phyloP scores from a whole-genome alignment of 129 eudicot species.

The Centaurea solstitialis region DNA sequence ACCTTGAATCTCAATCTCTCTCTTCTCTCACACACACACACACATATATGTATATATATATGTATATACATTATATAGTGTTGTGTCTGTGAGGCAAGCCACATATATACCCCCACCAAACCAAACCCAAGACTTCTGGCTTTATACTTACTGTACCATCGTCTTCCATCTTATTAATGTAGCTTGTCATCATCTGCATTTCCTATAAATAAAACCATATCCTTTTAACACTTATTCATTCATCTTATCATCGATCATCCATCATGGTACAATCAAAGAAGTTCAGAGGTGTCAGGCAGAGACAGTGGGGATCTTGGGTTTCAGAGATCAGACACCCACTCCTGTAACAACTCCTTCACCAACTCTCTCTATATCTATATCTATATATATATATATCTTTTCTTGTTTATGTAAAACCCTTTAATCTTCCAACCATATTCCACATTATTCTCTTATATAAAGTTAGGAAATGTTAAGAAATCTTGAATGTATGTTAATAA shows the following conservation, averaged over 20 bases:
- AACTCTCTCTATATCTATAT: background rate
- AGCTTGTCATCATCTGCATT: background rate
- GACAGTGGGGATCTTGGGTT: slow-evolving; percentile 89
- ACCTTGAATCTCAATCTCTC: background rate
- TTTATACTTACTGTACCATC: background rate
- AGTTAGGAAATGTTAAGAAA: background rate
- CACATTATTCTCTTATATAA: background rate
- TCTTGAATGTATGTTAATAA: background rate
- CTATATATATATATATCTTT: no score
- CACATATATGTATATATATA: background rate
- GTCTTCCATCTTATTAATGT: background rate
- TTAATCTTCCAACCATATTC: no score
- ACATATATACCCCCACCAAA: background rate
- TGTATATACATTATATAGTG: background rate
- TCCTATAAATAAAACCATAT: slow-evolving; percentile 20
- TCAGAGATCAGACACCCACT: slow-evolving; percentile 79
- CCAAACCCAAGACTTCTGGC: background rate
- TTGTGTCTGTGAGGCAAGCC: background rate
- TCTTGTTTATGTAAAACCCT: background rate
- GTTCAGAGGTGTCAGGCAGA: slow-evolving; percentile 85
- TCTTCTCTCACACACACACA: background rate
- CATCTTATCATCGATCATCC: slow-evolving; percentile 4
- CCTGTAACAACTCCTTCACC: slow-evolving; percentile 32
- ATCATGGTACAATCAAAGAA: slow-evolving; percentile 60
- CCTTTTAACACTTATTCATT: background rate